These are phyloP conservation scores for Teunomyces funiuensis DNA, from an alignment of 805 yeast genomes.

Conservation along the genomic window DNA sequence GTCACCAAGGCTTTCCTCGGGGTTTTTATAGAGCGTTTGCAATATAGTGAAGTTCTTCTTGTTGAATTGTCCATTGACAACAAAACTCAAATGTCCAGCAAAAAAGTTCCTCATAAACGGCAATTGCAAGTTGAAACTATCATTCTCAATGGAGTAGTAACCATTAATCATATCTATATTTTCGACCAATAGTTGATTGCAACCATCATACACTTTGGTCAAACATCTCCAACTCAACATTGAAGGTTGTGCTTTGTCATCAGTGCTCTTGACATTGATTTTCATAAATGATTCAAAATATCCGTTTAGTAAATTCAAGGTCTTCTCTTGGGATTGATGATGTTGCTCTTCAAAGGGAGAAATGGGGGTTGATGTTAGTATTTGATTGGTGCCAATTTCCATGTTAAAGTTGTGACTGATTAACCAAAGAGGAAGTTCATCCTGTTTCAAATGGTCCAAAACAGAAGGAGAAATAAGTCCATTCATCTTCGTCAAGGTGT, in stretches of 20 bases:
- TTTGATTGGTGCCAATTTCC: slow-evolving; percentile 4
- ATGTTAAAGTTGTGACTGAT: slow-evolving; percentile 10
- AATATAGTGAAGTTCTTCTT: slow-evolving; percentile 25
- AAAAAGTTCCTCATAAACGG: slow-evolving; percentile 41
- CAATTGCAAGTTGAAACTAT: slow-evolving; percentile 25
- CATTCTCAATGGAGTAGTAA: slow-evolving; percentile 15
- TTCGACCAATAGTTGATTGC: slow-evolving; percentile 18
- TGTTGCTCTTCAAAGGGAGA: slow-evolving; percentile 13
- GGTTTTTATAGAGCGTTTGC: slow-evolving; percentile 31
- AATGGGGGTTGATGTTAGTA: slow-evolving; percentile 17
- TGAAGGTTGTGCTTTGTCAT: slow-evolving; percentile 8
- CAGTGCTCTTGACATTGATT: slow-evolving; percentile 15
- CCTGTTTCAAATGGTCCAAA: slow-evolving; percentile 3
- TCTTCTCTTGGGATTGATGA: slow-evolving; percentile 1
- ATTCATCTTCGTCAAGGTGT: not conserved
- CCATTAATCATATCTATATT: slow-evolving; percentile 34
- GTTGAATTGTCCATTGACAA: slow-evolving; percentile 29
- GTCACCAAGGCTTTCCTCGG: slow-evolving; percentile 8
- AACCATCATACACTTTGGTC: slow-evolving; percentile 23
- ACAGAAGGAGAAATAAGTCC: slow-evolving; percentile 3
- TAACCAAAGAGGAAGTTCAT: slow-evolving; percentile 19
- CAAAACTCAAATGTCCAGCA: slow-evolving; percentile 37
- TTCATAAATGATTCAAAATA: slow-evolving; percentile 25
- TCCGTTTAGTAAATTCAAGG: slow-evolving; percentile 19
- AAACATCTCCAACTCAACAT: slow-evolving; percentile 31